phyloP scores from a whole-genome alignment of 768 basidiomycete genomes.

The Boletus speciosus region DNA sequence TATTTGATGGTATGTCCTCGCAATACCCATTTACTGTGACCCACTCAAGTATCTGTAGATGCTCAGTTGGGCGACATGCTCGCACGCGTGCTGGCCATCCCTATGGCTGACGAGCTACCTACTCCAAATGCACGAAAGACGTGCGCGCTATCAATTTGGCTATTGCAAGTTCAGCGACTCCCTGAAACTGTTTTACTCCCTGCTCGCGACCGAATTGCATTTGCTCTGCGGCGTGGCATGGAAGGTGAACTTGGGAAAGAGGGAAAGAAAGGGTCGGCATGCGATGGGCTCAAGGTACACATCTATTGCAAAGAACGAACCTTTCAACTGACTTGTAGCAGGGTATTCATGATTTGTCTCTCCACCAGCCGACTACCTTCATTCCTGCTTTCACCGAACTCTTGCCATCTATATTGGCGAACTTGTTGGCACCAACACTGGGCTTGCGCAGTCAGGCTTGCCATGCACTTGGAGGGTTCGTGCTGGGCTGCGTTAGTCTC shows the following conservation, averaged over 20 bases:
- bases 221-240: conserved; percentile 70
- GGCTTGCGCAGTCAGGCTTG: conserved; percentile 69
- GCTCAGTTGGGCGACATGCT: conserved; percentile 57
- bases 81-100: conserved; percentile 65
- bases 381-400: conserved; percentile 61
- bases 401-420: conserved; percentile 58
- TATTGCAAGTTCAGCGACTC: conserved; percentile 68
- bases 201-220: conserved; percentile 63
- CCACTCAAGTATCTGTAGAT: conserved; percentile 38
- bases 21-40: not conserved
- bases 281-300: conserved; percentile 72
- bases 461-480: conserved; percentile 71
- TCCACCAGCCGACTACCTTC: conserved; percentile 62
- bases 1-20: conserved; percentile 57
- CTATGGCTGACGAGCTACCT: conserved; percentile 62
- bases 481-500: conserved; percentile 47
- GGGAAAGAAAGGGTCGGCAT: conserved; percentile 80
- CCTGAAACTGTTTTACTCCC: conserved; percentile 58
- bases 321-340: conserved; percentile 28
- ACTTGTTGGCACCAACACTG: conserved; percentile 62
- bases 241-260: conserved; percentile 85
- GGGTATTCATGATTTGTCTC: conserved; percentile 70
- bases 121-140: conserved; percentile 88
- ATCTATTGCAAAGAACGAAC: conserved; percentile 1
- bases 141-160: conserved; percentile 71